These are phyloP conservation scores for Musa beccarii DNA, from an alignment of 176 grass and related monocot species.

Conservation along the genomic window DNA sequence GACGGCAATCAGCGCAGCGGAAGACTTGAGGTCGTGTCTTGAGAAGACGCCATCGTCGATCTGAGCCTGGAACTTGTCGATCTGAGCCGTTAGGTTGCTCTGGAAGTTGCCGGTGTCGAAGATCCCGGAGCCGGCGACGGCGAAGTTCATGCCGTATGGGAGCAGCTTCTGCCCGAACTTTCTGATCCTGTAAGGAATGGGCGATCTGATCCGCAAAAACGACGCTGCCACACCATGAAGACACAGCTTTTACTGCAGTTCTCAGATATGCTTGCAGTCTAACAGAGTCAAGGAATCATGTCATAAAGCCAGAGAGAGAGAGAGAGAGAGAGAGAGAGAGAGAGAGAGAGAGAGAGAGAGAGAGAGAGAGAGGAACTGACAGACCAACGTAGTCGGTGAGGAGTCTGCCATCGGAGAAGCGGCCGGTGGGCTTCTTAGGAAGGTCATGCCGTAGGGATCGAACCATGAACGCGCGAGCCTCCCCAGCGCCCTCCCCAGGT, in stretches of 20 bases:
- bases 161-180: neutral
- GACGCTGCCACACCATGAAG: conserved; percentile 28
- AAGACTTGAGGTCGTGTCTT: neutral
- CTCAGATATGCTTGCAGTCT: neutral
- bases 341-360: too few relatives aligned
- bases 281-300: neutral
- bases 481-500: conserved; percentile 26
- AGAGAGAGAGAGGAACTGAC: neutral
- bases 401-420: conserved; percentile 67
- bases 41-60: neutral
- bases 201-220: conserved; percentile 40
- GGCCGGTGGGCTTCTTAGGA: conserved; percentile 44
- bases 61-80: conserved; percentile 52
- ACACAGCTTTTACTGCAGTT: neutral
- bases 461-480: conserved; percentile 60
- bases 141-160: conserved; percentile 69
- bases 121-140: conserved; percentile 50
- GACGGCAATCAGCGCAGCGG: conserved; percentile 38
- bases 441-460: conserved; percentile 54
- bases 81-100: conserved; percentile 59
- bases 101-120: conserved; percentile 63
- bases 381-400: conserved; percentile 75
- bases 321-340: neutral
- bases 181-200: conserved; percentile 61
- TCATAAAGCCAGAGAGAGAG: neutral